Conservation (phyloP, 495 filamentous ascomycete species). For the Xylaria scruposa region DNA sequence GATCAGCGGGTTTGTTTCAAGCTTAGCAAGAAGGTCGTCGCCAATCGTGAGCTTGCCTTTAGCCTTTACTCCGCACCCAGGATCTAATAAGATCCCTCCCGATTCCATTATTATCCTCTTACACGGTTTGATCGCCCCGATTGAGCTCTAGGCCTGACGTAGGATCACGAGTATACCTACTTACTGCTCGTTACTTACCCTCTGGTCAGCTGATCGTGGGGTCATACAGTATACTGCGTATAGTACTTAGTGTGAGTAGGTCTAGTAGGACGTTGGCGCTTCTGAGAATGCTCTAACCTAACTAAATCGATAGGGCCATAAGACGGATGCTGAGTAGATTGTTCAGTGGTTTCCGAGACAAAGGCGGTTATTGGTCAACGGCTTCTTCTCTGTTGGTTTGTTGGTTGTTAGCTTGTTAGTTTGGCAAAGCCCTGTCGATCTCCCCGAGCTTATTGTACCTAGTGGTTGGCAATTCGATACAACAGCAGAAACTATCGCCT, state of each 20-base stretch:
- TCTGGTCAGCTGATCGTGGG: slow-evolving; percentile 9
- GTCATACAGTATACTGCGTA: neutral
- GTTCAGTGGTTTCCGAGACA: neutral
- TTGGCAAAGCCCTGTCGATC: slow-evolving; percentile 4
- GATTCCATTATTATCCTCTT: neutral
- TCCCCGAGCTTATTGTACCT: neutral
- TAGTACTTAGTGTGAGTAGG: neutral
- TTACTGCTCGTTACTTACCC: too few species aligned
- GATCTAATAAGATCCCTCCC: neutral
- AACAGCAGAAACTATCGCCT: neutral
- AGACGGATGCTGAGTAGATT: neutral
- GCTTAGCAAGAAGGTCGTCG: neutral
- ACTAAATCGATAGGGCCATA: slow-evolving; percentile 2
- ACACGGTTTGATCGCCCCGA: slow-evolving; percentile 11
- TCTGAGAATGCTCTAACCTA: neutral
- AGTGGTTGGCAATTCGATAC: neutral
- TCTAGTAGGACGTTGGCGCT: neutral
- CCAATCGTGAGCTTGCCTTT: neutral
- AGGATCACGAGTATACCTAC: neutral
- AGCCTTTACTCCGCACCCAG: slow-evolving; percentile 8
- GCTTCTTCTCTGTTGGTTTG: neutral
- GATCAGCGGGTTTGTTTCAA: slow-evolving; percentile 14
- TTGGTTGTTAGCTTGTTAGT: slow-evolving; percentile 3
- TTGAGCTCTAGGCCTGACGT: neutral
- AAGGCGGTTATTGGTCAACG: neutral